A percentile compares a stretch with the other conserved stretches of the same genome.
These are phyloP conservation scores for Fusarium sp. DNA, from an alignment of 2,329 filamentous ascomycete genomes.

Conservation along the genomic window DNA sequence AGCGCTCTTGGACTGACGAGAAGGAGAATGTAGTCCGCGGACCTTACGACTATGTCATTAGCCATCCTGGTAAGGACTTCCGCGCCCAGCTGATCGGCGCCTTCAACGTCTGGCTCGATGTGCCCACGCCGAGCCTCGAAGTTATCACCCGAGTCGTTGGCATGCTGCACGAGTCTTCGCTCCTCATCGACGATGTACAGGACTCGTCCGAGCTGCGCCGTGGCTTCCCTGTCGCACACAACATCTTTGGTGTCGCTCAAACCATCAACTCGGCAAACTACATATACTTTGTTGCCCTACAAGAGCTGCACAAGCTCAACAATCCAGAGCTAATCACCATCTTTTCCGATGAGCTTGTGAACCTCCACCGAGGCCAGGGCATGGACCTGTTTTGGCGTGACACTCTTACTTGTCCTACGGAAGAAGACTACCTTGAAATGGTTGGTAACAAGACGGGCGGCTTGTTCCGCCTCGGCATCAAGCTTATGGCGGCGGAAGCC, in stretches of 20 bases:
- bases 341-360: slow-evolving; percentile 83
- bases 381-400: slow-evolving; percentile 94
- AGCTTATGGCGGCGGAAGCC: slow-evolving; percentile 85
- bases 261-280: slow-evolving; percentile 94
- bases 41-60: slow-evolving; percentile 82
- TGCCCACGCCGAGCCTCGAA: slow-evolving; percentile 73
- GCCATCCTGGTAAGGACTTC: slow-evolving; percentile 86
- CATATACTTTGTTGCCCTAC: slow-evolving; percentile 82
- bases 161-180: slow-evolving; percentile 86
- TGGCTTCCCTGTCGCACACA: slow-evolving; percentile 83
- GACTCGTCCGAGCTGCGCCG: slow-evolving; percentile 80
- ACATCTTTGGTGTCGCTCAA: slow-evolving; percentile 85
- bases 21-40: slow-evolving; percentile 82
- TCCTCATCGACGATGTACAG: slow-evolving; percentile 89
- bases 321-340: slow-evolving; percentile 74
- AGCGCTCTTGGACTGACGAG: slow-evolving; percentile 71
- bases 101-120: slow-evolving; percentile 83
- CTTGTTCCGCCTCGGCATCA: slow-evolving; percentile 83
- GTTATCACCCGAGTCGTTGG: slow-evolving; percentile 83
- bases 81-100: slow-evolving; percentile 80
- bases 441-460: slow-evolving; percentile 91
- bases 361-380: slow-evolving; percentile 86
- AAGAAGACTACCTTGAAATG: slow-evolving; percentile 95
- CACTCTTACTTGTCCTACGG: slow-evolving; percentile 81
- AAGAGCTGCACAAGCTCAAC: slow-evolving; percentile 75